Conservation (phyloP, 2,329 filamentous ascomycete genomes). For the Arachnopeziza araneosa region DNA sequence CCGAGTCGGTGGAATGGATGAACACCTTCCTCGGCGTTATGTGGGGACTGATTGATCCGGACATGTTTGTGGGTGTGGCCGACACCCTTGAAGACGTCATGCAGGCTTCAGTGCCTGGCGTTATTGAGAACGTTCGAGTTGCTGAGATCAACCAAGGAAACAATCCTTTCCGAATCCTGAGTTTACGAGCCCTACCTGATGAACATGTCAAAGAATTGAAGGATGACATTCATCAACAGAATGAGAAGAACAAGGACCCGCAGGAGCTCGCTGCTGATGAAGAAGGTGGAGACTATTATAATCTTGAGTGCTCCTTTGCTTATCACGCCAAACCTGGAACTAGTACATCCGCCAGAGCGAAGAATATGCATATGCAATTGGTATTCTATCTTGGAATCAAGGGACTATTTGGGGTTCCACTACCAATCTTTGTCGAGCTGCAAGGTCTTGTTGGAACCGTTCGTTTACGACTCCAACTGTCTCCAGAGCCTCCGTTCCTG, state of each 20-base stretch:
- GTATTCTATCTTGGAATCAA: conserved; percentile 78
- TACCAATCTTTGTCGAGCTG: conserved; percentile 61
- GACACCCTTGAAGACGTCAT: conserved; percentile 94
- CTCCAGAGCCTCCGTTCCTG: conserved; percentile 85
- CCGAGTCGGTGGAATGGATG: conserved; percentile 94
- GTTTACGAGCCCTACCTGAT: conserved; percentile 79
- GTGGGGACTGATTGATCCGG: conserved; percentile 90
- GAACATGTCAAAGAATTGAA: conserved; percentile 76
- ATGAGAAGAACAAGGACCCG: conserved; percentile 75
- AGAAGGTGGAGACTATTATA: conserved; percentile 88
- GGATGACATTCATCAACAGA: conserved; percentile 70
- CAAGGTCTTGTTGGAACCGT: conserved; percentile 85
- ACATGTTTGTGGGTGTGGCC: conserved; percentile 87
- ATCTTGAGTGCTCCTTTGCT: conserved; percentile 82
- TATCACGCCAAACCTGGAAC: conserved; percentile 75
- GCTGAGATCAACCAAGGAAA: conserved; percentile 92
- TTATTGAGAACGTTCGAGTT: conserved; percentile 92
- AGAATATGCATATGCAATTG: conserved; percentile 96
- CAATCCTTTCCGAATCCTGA: conserved; percentile 84
- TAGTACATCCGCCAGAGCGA: conserved; percentile 72
- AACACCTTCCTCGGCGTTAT: conserved; percentile 79
- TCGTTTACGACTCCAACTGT: conserved; percentile 75
- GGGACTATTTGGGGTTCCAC: conserved; percentile 27
- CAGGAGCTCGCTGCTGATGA: conserved; percentile 85
- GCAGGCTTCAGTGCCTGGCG: conserved; percentile 85